Evolutionary conservation across 2,329 filamentous ascomycete species (phyloP).

Genomic region (Hypomyces perniciosus): DNA sequence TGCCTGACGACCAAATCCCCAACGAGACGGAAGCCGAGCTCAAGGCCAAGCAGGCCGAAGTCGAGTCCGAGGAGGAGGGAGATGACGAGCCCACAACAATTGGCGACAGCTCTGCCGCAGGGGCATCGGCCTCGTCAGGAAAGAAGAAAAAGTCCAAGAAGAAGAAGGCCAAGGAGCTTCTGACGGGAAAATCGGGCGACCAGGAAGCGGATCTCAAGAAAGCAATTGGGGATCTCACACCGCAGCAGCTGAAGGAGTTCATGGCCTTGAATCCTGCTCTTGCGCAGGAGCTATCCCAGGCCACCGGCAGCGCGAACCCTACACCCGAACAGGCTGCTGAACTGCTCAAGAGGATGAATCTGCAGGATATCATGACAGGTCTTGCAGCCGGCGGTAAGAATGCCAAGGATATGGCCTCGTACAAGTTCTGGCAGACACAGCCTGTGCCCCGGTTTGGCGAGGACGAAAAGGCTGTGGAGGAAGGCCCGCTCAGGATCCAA

Average conservation of each 20-base stretch:
- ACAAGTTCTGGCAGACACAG: conserved; percentile 99
- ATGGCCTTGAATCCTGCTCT: conserved; percentile 68
- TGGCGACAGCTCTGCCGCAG: conserved; percentile 27
- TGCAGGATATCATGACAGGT: conserved; percentile 69
- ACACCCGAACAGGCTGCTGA: conserved; percentile 41
- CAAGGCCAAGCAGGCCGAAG: conserved; percentile 40
- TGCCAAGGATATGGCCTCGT: conserved; percentile 90
- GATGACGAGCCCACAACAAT: conserved; percentile 38
- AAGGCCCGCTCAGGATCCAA: conserved; percentile 80
- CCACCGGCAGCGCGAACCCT: conserved; percentile 30
- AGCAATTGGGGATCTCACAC: conserved; percentile 47
- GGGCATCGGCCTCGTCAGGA: conserved; percentile 24
- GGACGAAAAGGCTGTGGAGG: conserved; percentile 49
- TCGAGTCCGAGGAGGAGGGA: conserved; percentile 38
- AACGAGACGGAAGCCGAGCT: conserved; percentile 41
- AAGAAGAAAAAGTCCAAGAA: conserved; percentile 63
- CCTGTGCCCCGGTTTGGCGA: conserved; percentile 81
- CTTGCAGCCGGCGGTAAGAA: conserved; percentile 77
- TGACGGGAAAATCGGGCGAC: conserved; percentile 30
- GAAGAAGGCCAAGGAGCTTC: conserved; percentile 50
- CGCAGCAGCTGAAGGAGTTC: conserved; percentile 57
- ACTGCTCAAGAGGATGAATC: conserved; percentile 55
- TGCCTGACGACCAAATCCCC: conserved; percentile 49
- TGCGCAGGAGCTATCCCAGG: conserved; percentile 48
- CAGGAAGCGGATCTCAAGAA: conserved; percentile 40